phyloP scores from a whole-genome alignment of 192 early-diverging fungal species.

The Podila verticillata region DNA sequence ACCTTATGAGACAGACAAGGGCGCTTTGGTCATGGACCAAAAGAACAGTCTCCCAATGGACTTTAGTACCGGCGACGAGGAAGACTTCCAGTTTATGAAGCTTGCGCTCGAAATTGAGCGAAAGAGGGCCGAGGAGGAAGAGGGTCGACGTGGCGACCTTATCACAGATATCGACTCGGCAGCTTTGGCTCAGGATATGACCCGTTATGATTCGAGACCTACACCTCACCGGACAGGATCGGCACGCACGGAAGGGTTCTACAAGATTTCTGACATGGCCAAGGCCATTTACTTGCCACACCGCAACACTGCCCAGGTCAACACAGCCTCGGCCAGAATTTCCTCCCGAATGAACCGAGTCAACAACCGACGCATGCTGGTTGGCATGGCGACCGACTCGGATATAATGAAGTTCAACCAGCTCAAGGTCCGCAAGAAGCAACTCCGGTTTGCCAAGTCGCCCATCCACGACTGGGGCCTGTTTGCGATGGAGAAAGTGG shows the following conservation, averaged over 20 bases:
- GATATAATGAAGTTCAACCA: slow-evolving; percentile 91
- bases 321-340: slow-evolving; percentile 47
- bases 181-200: slow-evolving; percentile 19
- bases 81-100: slow-evolving; percentile 60
- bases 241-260: slow-evolving; percentile 87
- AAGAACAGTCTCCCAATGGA: slow-evolving; percentile 24
- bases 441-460: slow-evolving; percentile 91
- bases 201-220: slow-evolving; percentile 14
- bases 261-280: slow-evolving; percentile 68
- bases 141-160: slow-evolving; percentile 9
- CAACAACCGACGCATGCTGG: slow-evolving; percentile 66
- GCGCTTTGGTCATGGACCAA: slow-evolving; percentile 5
- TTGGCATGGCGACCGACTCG: slow-evolving; percentile 71
- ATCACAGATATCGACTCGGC: slow-evolving; percentile 1
- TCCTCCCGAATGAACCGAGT: slow-evolving; percentile 76
- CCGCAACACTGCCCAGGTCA: slow-evolving; percentile 41
- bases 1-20: slow-evolving; percentile 35
- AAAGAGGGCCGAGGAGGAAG: slow-evolving; percentile 43
- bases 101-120: slow-evolving; percentile 53
- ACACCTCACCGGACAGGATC: slow-evolving; percentile 71
- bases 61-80: slow-evolving; percentile 43
- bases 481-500: slow-evolving; percentile 95
- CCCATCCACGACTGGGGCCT: slow-evolving; percentile 99
- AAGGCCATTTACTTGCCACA: slow-evolving; percentile 76
- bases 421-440: slow-evolving; percentile 91